Conservation (phyloP, 805 yeast genomes). For the Wickerhamiella bombiphila region DNA sequence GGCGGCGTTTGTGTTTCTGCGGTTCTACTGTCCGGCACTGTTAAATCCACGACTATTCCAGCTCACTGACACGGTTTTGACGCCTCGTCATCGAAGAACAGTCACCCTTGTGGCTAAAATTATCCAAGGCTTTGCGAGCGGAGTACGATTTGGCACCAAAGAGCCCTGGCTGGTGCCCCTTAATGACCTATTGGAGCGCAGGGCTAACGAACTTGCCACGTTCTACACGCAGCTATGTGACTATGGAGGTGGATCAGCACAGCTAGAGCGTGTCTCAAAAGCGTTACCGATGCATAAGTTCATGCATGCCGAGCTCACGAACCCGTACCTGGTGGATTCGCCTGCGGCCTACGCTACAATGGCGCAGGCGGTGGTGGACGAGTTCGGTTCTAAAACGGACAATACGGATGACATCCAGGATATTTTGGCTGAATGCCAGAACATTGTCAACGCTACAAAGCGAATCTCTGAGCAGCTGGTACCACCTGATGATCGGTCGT, state of each 20-base stretch:
- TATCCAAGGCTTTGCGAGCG: constrained; percentile 62
- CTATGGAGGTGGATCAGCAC: constrained; percentile 8
- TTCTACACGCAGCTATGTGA: constrained; percentile 57
- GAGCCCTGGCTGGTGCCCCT: constrained; percentile 65
- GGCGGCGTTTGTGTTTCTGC: constrained; percentile 67
- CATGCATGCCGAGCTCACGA: constrained; percentile 20
- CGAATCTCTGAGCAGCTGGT: constrained; percentile 6
- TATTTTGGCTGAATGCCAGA: constrained; percentile 9
- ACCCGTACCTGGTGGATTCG: constrained; percentile 26
- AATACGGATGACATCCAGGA: constrained; percentile 7
- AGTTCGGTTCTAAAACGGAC: too few relatives aligned
- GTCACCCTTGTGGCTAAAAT: constrained; percentile 65
- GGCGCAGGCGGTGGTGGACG: constrained; percentile 10
- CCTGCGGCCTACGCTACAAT: constrained; percentile 21
- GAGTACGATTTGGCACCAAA: constrained; percentile 61
- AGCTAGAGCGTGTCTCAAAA: constrained; percentile 14
- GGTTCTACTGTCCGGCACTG: constrained; percentile 84
- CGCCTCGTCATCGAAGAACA: constrained; percentile 59
- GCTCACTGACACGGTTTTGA: constrained; percentile 53
- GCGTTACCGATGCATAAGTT: constrained; percentile 15
- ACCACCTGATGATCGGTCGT: constrained; percentile 21
- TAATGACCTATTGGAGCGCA: constrained; percentile 51
- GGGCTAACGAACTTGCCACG: constrained; percentile 42
- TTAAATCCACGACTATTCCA: constrained; percentile 78
- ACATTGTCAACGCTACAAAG: constrained; percentile 5